These are phyloP conservation scores for Didymella sp. DNA, from an alignment of 2,329 filamentous ascomycete genomes.

Conservation along the genomic window DNA sequence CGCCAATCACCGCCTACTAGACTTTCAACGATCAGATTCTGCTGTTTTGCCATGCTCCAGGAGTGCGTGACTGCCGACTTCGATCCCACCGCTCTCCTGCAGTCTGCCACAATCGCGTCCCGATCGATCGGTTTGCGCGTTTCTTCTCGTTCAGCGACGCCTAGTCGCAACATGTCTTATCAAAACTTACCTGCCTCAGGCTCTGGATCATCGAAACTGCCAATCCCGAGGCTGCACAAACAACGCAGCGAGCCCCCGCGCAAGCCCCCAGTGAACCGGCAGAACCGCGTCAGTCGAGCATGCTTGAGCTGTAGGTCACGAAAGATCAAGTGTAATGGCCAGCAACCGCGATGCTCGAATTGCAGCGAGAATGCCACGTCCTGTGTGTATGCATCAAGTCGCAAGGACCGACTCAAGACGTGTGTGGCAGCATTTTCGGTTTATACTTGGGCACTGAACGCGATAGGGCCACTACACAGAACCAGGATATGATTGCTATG, in stretches of 20 bases:
- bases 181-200: background rate
- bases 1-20: conserved; percentile 5
- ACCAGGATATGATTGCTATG: conserved; percentile 40
- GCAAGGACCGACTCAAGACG: conserved; percentile 47
- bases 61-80: background rate
- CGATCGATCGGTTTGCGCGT: conserved; percentile 4
- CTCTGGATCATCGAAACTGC: conserved; percentile 27
- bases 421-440: conserved; percentile 22
- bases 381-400: conserved; percentile 46
- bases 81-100: conserved; percentile 3
- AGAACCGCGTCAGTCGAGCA: conserved; percentile 36
- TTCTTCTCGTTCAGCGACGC: background rate
- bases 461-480: conserved; percentile 36
- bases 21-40: conserved; percentile 7
- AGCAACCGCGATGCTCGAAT: conserved; percentile 43
- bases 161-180: conserved; percentile 6
- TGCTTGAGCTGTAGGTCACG: conserved; percentile 46
- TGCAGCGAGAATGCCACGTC: conserved; percentile 36
- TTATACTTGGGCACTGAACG: conserved; percentile 12
- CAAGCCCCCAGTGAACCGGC: conserved; percentile 20
- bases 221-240: conserved; percentile 36
- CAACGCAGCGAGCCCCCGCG: conserved; percentile 27
- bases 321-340: conserved; percentile 51
- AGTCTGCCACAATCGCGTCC: conserved; percentile 10
- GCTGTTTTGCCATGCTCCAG: conserved; percentile 6